Conservation (phyloP, 352 stramenopile genomes). For the Pythium chondricola region DNA sequence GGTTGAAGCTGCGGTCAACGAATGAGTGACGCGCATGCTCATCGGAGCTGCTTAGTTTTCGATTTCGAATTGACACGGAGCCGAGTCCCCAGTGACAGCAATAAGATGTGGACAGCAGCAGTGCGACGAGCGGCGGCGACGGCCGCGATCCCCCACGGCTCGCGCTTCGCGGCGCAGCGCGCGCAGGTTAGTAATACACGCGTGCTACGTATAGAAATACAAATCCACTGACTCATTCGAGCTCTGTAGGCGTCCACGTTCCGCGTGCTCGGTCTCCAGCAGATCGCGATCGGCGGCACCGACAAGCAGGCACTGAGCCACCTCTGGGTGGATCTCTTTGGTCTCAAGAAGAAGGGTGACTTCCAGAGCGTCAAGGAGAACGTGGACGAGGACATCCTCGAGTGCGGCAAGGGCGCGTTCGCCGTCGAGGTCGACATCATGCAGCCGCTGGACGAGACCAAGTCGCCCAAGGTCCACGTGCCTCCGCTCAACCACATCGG, state of each 20-base stretch:
- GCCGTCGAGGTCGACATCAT: slow-evolving; percentile 98
- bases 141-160: not conserved
- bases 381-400: slow-evolving; percentile 97
- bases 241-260: slow-evolving; percentile 68
- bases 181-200: slow-evolving; percentile 7
- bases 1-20: no score
- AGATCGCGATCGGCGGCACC: slow-evolving; percentile 93
- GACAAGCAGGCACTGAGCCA: slow-evolving; percentile 85
- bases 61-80: no score
- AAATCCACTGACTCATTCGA: no score
- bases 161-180: slow-evolving; percentile 10
- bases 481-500: slow-evolving; percentile 98
- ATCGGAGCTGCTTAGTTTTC: no score
- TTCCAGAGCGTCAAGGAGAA: slow-evolving; percentile 92
- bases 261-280: slow-evolving; percentile 95
- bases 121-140: slow-evolving; percentile 2
- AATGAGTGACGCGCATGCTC: no score
- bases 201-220: no score
- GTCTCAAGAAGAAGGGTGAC: slow-evolving; percentile 54
- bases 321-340: slow-evolving; percentile 83
- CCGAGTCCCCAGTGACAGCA: not conserved
- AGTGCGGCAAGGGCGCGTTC: slow-evolving; percentile 87
- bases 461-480: slow-evolving; percentile 92
- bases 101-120: slow-evolving; percentile 6
- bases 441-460: slow-evolving; percentile 93